These are phyloP conservation scores for Verticillium zaregamsianum DNA, from an alignment of 2,329 filamentous ascomycete genomes.

Conservation along the genomic window DNA sequence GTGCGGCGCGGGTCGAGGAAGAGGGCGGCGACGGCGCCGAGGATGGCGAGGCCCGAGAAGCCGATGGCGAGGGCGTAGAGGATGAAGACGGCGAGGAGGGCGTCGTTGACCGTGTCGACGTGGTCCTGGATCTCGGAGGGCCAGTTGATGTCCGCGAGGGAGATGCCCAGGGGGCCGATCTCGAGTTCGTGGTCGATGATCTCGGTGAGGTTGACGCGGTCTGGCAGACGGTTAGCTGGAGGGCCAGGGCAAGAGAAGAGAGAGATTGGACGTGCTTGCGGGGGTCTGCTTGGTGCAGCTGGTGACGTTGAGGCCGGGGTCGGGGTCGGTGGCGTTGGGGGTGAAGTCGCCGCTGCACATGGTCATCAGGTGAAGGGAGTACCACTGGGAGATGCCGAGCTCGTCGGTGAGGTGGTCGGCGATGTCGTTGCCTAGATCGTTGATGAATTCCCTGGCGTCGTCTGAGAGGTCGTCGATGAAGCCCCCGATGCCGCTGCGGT, in stretches of 20 bases:
- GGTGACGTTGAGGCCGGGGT: constrained; percentile 35
- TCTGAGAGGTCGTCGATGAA: constrained; percentile 22
- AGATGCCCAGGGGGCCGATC: constrained; percentile 39
- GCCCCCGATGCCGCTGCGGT: constrained; percentile 22
- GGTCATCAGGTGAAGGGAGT: constrained; percentile 45
- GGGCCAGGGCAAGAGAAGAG: not conserved
- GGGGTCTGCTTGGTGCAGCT: constrained; percentile 37
- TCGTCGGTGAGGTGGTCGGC: constrained; percentile 34
- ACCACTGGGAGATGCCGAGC: constrained; percentile 47
- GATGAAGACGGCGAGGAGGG: constrained; percentile 43
- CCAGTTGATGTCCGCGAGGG: constrained; percentile 40
- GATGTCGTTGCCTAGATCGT: constrained; percentile 33
- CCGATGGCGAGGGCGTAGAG: constrained; percentile 41
- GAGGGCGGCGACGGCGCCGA: constrained; percentile 31
- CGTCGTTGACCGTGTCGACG: constrained; percentile 44
- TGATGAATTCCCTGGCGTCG: constrained; percentile 31
- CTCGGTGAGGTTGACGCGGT: constrained; percentile 40
- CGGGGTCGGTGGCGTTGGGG: constrained; percentile 34
- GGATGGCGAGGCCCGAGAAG: constrained; percentile 38
- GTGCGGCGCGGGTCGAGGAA: constrained; percentile 21
- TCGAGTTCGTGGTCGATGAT: constrained; percentile 41
- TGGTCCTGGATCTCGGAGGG: constrained; percentile 38
- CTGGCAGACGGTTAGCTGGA: constrained; percentile 12
- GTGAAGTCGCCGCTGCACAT: constrained; percentile 41
- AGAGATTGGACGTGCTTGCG: constrained; percentile 26